Evolutionary conservation across 208 protist genomes (phyloP), one percentile per base, ranked within the genome.

Genomic region (Leishmania guyanensis): DNA sequence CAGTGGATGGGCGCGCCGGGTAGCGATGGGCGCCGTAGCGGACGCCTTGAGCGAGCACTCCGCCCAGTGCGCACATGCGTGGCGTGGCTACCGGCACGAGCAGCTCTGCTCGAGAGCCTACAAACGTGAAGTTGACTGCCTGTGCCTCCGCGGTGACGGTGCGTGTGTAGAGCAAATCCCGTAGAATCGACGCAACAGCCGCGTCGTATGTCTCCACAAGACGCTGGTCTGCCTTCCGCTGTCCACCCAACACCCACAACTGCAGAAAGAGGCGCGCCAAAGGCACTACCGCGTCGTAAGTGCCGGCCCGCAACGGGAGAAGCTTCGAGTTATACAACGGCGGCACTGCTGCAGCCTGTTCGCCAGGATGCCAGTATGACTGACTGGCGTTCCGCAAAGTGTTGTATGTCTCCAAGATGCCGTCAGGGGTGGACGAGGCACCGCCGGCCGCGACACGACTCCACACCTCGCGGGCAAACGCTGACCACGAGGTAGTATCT

Each of bases 121-220:
- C 83, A 56, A 87, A 88, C 20, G 88, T 91, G 48, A 81, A 79
- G 82, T 90, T 91, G 39, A 83, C 75, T 5, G 79, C 58, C 36
- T 73, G 56, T 10, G 33, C 51, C 6, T 64, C 66, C 17, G 66
- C 75, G 6, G 22, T 10, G 3, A 86, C 68, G 26, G 82, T 82
- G 74, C 82, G 82, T 17, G 88, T 89, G 81, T 79, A 79, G 51
- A 91, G 36, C 12, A 84, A 76, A 5, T 83, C 9, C 8, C 29
- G 33, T 16, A 89, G 9, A 9, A 87, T 62, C 22, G 46, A 36
- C 68, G 74, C 70, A 0, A 87, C 81, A 26, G 74, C 85, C 17
- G 6, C 29, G 46, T 80, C 77, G 75, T 91, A 88, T 36, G 81
- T 72, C 36, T 58, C 53, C 16, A 77, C 70, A 8, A 91, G 66